Percentiles rank a stretch among this genome's conserved stretches.
phyloP scores from a whole-genome alignment of 2,329 filamentous ascomycete genomes.

The Amesomyces nigricolor region DNA sequence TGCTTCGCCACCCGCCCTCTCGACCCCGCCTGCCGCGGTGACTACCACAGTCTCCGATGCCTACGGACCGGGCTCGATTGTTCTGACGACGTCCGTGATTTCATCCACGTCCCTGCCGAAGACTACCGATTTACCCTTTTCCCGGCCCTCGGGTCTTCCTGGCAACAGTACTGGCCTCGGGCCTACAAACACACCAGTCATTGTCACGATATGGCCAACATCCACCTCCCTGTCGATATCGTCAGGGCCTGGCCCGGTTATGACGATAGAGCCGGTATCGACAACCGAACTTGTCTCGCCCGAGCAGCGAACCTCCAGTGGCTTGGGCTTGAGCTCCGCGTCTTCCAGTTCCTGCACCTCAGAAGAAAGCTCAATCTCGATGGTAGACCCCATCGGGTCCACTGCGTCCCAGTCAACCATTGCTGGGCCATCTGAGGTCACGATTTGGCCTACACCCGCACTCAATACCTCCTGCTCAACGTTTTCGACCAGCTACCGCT shows the following conservation, averaged over 20 bases:
- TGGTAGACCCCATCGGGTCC: not conserved
- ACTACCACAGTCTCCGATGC: slow-evolving; percentile 13
- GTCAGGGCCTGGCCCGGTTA: not conserved
- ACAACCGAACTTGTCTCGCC: not conserved
- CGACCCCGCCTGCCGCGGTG: slow-evolving; percentile 3
- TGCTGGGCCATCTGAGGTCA: slow-evolving; percentile 8
- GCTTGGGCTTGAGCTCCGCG: not conserved
- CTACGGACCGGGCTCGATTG: slow-evolving; percentile 13
- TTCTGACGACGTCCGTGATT: slow-evolving; percentile 15
- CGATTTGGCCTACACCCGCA: slow-evolving; percentile 16
- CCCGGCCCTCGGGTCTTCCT: not conserved
- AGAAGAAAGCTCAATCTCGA: not conserved
- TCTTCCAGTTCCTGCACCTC: slow-evolving; percentile 10
- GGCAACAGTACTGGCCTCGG: not conserved
- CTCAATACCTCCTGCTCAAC: slow-evolving; percentile 20
- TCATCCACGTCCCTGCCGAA: not conserved
- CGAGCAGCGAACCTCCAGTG: not conserved
- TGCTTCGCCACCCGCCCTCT: not conserved
- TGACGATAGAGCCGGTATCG: not conserved
- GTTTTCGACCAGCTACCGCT: slow-evolving; percentile 14
- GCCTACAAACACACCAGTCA: slow-evolving; percentile 1
- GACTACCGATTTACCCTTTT: not conserved
- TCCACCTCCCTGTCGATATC: not conserved
- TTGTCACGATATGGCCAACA: slow-evolving; percentile 17
- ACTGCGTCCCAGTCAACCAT: not conserved